Percentiles rank a stretch among this genome's conserved stretches.
Conservation (phyloP, 805 yeast species). For the Wickerhamomyces pijperi region DNA sequence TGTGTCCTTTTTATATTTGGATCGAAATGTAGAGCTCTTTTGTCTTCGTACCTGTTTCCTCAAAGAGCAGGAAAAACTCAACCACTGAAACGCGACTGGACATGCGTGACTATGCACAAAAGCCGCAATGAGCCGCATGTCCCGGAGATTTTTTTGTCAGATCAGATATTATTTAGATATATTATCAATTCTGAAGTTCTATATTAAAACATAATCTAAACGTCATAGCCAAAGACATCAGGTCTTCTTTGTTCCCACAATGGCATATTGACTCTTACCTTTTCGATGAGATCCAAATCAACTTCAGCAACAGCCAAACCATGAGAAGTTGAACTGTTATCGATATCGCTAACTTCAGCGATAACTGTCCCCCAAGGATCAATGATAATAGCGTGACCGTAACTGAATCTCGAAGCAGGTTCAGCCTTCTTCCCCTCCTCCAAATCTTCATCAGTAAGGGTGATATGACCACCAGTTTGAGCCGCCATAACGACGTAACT, state of each 20-base stretch:
- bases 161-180: no score
- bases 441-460: constrained; percentile 26
- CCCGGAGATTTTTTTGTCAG: no score
- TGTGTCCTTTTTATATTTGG: no score
- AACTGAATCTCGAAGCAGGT: constrained; percentile 45
- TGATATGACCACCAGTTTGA: constrained; percentile 56
- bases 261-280: constrained; percentile 64
- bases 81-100: no score
- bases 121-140: no score
- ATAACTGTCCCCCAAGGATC: constrained; percentile 86
- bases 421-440: constrained; percentile 14
- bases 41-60: no score
- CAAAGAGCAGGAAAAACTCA: no score
- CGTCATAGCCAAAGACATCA: constrained; percentile 32
- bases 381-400: constrained; percentile 79
- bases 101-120: no score
- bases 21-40: no score
- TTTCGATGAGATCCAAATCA: constrained; percentile 36
- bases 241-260: constrained; percentile 61
- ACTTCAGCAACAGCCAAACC: constrained; percentile 50
- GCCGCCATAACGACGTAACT: constrained; percentile 83
- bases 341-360: constrained; percentile 41
- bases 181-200: no score
- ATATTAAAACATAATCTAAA: no score
- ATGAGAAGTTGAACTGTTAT: constrained; percentile 28